phyloP scores from a whole-genome alignment of 306 rosid species.

The Rosa persica region DNA sequence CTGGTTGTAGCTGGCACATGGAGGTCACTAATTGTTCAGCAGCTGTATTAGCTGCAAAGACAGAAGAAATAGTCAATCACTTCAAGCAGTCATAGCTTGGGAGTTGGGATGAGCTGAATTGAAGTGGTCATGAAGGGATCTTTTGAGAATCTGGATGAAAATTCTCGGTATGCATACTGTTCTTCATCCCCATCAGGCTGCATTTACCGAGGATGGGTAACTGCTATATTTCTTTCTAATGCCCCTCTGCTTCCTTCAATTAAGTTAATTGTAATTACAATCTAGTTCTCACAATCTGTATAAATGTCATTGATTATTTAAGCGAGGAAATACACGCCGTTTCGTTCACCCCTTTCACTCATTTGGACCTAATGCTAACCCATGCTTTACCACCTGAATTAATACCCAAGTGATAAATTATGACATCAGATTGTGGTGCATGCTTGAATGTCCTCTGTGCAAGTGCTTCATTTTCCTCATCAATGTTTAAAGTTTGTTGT shows the following conservation, averaged over 20 bases:
- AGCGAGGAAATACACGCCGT: conserved; percentile 6
- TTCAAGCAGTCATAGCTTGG: not conserved
- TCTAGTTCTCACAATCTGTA: conserved; percentile 17
- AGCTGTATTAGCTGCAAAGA: conserved; percentile 11
- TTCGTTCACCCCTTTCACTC: not conserved
- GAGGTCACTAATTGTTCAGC: not conserved
- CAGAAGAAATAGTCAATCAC: not conserved
- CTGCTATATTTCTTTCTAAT: conserved; percentile 3
- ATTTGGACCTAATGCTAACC: not conserved
- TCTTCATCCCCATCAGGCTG: conserved; percentile 9
- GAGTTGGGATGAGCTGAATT: not conserved
- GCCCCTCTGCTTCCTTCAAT: not conserved
- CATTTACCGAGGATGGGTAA: conserved; percentile 17
- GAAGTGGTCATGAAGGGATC: not conserved
- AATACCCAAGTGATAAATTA: not conserved
- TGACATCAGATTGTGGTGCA: not conserved
- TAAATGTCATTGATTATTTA: conserved; percentile 28
- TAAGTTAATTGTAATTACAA: conserved; percentile 7
- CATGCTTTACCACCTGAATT: not conserved
- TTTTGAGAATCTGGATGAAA: conserved; percentile 8
- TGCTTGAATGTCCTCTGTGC: not conserved
- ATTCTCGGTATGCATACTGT: not conserved
- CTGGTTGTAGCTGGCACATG: not conserved
- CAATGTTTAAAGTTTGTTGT: not conserved
- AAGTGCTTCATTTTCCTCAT: not conserved